Evolutionary conservation across 78 protist species (phyloP), one percentile per base, ranked within the genome.

Genomic region (Anaeramoeba flamelloides): DNA sequence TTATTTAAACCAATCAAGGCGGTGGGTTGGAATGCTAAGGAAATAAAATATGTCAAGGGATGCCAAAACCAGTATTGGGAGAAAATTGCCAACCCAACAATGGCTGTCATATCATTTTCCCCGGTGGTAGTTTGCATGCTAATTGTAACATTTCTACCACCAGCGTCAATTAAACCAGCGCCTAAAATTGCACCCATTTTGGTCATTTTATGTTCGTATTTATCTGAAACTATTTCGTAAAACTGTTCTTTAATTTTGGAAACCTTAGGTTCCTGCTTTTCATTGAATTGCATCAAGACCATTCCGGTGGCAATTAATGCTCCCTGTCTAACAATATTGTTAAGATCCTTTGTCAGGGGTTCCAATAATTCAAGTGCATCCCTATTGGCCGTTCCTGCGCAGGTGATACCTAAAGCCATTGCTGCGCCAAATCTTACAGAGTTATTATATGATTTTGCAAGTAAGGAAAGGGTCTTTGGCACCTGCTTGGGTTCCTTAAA

Each of bases 331-430:
- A n/a, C n/a, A n/a, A 87, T 92, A 85, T 92, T 96, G 34, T 83
- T 89, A 2, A 91, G 74, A 69, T 96, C 99, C 1, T 36, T 4
- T 31, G 90, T 74, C 79, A 95, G 32, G 0, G 86, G 83, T 79
- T 88, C 86, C 1, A 95, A 79, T 36, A 93, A 64, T 26, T 41
- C 82, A 39, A 69, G 1, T n/a, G n/a, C n/a, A n/a, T n/a, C n/a
- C n/a, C n/a, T n/a, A n/a, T n/a, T n/a, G n/a, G 91, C 98, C 22
- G 98, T 94, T 8, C 96, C 99, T 0, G 99, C 98, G 78, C 94
- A 91, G 17, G 97, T 38, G 4, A 96, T 82, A 81, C 99, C 99
- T 39, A 97, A 87, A 2, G 99, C 99, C 53, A 94, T 1, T 0
- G 98, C 90, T 0, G 94, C 88, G 39, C 99, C 99, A 76, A 90